Percentiles rank a stretch among this genome's conserved stretches.
Conservation (phyloP, 805 yeast genomes). For the Trichomonascus vanleenenianus region DNA sequence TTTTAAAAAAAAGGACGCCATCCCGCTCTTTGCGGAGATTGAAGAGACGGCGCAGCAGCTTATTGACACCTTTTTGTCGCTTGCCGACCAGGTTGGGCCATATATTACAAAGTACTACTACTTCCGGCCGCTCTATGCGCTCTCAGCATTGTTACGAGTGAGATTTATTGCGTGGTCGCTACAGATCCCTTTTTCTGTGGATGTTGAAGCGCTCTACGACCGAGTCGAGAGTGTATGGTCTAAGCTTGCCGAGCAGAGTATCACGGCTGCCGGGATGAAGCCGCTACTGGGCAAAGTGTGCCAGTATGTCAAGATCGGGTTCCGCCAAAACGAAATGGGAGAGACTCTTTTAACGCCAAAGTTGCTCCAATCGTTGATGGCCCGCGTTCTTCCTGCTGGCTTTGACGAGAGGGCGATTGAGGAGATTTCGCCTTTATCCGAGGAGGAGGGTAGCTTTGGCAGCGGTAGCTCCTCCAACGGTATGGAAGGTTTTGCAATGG, state of each 20-base stretch:
- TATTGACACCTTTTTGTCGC: not conserved
- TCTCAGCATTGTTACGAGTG: conserved; percentile 13
- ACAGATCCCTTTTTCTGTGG: not conserved
- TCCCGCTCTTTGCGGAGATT: too few species aligned
- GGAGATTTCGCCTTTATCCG: too few species aligned
- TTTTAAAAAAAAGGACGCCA: too few species aligned
- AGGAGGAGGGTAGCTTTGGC: too few species aligned
- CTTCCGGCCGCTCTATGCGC: conserved; percentile 17
- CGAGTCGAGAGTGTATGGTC: not conserved
- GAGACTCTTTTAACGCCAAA: too few species aligned
- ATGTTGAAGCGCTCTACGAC: not conserved
- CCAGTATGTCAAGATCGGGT: not conserved
- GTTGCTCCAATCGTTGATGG: too few species aligned
- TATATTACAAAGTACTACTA: not conserved
- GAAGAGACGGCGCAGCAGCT: not conserved
- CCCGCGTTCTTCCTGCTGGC: too few species aligned
- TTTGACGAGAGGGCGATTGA: too few species aligned
- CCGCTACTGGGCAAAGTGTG: not conserved
- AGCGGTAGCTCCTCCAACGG: too few species aligned
- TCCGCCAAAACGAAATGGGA: too few species aligned
- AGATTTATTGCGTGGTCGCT: conserved; percentile 10
- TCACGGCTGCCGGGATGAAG: not conserved
- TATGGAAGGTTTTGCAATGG: too few species aligned
- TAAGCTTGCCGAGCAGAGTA: not conserved
- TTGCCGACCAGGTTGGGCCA: not conserved